phyloP scores from a whole-genome alignment of 2,329 filamentous ascomycete genomes.

The Verticillium zaregamsianum region DNA sequence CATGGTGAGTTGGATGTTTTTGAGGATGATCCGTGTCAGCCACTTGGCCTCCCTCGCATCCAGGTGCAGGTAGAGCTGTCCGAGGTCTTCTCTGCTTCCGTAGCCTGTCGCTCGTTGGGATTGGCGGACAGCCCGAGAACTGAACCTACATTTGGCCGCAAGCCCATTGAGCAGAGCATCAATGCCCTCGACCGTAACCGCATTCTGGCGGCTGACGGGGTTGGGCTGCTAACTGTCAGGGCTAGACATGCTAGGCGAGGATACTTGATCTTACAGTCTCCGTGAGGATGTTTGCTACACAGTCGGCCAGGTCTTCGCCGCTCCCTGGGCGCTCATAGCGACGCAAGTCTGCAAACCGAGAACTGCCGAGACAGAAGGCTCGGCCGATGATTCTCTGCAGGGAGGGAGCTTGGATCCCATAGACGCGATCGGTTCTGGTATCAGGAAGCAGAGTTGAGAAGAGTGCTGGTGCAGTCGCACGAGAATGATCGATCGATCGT shows the following conservation, averaged over 20 bases:
- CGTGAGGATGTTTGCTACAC: constrained; percentile 60
- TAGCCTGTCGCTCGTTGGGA: constrained; percentile 18
- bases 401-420: constrained; percentile 57
- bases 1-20: constrained; percentile 65
- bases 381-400: constrained; percentile 66
- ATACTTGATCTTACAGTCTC: constrained; percentile 44
- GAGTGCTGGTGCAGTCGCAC: constrained; percentile 58
- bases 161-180: constrained; percentile 62
- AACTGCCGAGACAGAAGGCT: constrained; percentile 58
- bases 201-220: constrained; percentile 22
- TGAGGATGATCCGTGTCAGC: constrained; percentile 77
- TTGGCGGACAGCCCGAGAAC: constrained; percentile 56
- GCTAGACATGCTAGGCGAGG: constrained; percentile 13
- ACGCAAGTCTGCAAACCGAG: constrained; percentile 57
- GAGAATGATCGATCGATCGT: constrained; percentile 48
- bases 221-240: constrained; percentile 41
- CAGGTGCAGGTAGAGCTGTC: constrained; percentile 54
- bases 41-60: constrained; percentile 75
- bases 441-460: constrained; percentile 75
- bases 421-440: constrained; percentile 72
- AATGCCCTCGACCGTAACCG: constrained; percentile 67
- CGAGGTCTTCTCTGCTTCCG: constrained; percentile 41
- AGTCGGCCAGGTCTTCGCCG: constrained; percentile 66
- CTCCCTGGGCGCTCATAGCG: constrained; percentile 55
- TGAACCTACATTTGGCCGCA: constrained; percentile 67